Base-by-base conservation (phyloP, 805 yeast genomes). In the Starmera amethionina region DNA sequence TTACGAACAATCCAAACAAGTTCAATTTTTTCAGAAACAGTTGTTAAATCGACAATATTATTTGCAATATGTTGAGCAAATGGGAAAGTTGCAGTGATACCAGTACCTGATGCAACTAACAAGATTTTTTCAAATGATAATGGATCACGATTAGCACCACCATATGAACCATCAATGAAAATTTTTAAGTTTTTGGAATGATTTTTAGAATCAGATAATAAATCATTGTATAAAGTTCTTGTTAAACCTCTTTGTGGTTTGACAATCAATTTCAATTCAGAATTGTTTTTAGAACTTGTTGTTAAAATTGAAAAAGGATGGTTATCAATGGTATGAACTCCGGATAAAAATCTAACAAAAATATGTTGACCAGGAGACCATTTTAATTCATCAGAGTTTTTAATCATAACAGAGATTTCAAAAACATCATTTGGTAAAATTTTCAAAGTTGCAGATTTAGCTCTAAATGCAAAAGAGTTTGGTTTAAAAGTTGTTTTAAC, bases 361-460 rank as follows among this genome's bases (percentile, higher is more conserved):
- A 73, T 57, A 54, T 75, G 82, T 43, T 75, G 81, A 19, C 82
- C 80, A 2, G 79, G 72, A 13, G 36, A 48, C 79, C 79, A 74
- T 10, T 46, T 42, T 33, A 70, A 54, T 8, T 64, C 67, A n/a
- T 58, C 19, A 1, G 25, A 44, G 14, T 31, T 42, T 3, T 35
- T 32, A 36, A 58, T 55, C 5, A 49, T 46, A 18, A 65, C 60
- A 4, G 47, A 40, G 3, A 75, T 54, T 37, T 66, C 60, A 29
- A 69, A 61, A 48, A 62, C 48, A 44, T 64, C 48, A 30, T 40
- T 34, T 4, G 45, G 33, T 2, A 49, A 30, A 53, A 57, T 32
- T 38, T 48, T 40, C 32, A 66, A 47, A 8, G 45, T 40, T 1
- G 70, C 72, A 6, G 52, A 44, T 39, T 70, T 59, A 14, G 70